Conservation (phyloP, 148 eudicot species). For the Talinum fruticosum region DNA sequence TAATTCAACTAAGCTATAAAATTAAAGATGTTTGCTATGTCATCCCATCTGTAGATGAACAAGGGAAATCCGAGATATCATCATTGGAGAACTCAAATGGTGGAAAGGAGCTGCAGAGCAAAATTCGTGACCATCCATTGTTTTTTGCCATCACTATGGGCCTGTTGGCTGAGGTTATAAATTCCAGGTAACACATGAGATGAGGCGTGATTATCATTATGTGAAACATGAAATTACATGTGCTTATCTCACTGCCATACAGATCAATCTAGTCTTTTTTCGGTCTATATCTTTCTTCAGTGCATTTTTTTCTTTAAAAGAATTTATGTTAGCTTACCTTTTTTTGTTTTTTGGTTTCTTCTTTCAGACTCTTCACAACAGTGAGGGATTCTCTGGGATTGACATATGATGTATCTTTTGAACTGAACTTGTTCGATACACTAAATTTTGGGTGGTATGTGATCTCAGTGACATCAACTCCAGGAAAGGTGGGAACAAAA, state of each 20-base stretch:
- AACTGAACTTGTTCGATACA: conserved; percentile 87
- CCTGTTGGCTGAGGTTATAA: conserved; percentile 84
- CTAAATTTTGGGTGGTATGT: conserved; percentile 97
- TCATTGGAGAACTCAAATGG: conserved; percentile 29
- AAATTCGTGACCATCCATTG: conserved; percentile 72
- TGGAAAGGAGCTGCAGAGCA: conserved; percentile 39
- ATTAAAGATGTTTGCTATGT: not conserved
- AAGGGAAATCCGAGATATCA: conserved; percentile 33
- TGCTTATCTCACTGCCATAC: conserved; percentile 1
- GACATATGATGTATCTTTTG: conserved; percentile 96
- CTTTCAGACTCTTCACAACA: conserved; percentile 86
- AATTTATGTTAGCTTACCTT: not conserved
- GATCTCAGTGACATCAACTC: conserved; percentile 95
- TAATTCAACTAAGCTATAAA: not conserved
- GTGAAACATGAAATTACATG: conserved; percentile 6
- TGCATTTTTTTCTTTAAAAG: not conserved
- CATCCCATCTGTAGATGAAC: conserved; percentile 42
- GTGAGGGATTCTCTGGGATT: conserved; percentile 98
- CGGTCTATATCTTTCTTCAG: not conserved
- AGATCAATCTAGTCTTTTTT: not conserved
- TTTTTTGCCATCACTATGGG: conserved; percentile 95
- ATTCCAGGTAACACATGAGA: conserved; percentile 63
- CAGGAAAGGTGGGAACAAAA: conserved; percentile 64
- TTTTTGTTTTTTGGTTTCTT: not conserved
- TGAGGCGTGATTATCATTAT: not conserved